Conservation (phyloP, 2,329 filamentous ascomycete species). For the Daldinia eschscholtzii region DNA sequence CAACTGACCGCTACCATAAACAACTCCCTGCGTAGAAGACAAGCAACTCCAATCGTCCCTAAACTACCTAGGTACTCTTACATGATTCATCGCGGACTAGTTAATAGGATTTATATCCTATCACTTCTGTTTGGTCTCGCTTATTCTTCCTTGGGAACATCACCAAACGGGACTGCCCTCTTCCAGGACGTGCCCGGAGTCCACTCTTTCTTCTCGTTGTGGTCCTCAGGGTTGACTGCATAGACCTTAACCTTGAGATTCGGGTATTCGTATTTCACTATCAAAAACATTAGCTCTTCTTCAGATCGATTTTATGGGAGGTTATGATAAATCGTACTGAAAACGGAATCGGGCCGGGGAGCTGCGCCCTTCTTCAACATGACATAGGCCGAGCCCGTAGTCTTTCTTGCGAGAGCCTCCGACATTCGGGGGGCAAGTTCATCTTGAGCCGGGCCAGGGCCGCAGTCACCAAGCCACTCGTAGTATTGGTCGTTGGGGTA, state of each 20-base stretch:
- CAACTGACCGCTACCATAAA: neutral
- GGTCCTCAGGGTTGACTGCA: neutral
- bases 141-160: constrained; percentile 19
- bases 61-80: neutral
- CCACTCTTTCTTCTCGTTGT: constrained; percentile 4
- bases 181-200: constrained; percentile 5
- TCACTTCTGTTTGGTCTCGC: neutral
- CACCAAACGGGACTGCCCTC: neutral
- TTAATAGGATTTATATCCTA: neutral
- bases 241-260: constrained; percentile 5
- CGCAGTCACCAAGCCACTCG: neutral
- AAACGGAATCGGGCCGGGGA: neutral
- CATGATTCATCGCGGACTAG: neutral
- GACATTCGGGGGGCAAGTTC: constrained; percentile 3
- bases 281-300: neutral
- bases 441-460: neutral
- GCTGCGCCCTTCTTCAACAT: constrained; percentile 3
- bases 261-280: constrained; percentile 1
- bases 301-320: neutral
- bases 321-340: neutral
- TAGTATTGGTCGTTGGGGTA: constrained; percentile 4
- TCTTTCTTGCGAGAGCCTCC: constrained; percentile 2
- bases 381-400: neutral
- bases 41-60: neutral
- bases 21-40: neutral